Conservation (phyloP, 805 yeast species). For the Dipodascus geniculatus region DNA sequence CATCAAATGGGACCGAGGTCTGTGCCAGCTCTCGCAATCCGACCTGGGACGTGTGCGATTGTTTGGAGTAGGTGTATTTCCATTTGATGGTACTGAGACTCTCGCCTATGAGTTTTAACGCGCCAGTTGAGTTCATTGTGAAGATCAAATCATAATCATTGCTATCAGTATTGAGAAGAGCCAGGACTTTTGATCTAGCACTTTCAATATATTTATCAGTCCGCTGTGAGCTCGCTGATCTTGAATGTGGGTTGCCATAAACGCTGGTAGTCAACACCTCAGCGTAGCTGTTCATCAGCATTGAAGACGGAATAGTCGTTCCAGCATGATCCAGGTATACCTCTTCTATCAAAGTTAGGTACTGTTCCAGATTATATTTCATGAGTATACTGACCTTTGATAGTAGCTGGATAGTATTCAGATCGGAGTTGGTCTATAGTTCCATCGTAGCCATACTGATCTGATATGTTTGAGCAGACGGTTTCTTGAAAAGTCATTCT, state of each 20-base stretch:
- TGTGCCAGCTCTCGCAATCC: slow-evolving; percentile 27
- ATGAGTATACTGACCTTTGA: neutral
- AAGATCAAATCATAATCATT: slow-evolving; percentile 29
- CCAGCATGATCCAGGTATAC: slow-evolving; percentile 36
- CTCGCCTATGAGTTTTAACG: slow-evolving; percentile 28
- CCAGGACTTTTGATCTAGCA: slow-evolving; percentile 24
- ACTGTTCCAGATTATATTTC: neutral
- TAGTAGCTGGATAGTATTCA: neutral
- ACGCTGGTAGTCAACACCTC: slow-evolving; percentile 17
- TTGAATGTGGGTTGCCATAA: slow-evolving; percentile 34
- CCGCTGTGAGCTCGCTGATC: slow-evolving; percentile 23
- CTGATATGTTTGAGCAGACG: neutral
- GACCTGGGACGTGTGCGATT: slow-evolving; percentile 33
- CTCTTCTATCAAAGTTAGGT: slow-evolving; percentile 8
- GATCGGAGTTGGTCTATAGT: neutral
- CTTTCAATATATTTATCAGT: slow-evolving; percentile 20
- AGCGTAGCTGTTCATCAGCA: slow-evolving; percentile 20
- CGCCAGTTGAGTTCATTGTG: slow-evolving; percentile 31
- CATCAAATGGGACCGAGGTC: slow-evolving; percentile 28
- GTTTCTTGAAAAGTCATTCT: neutral
- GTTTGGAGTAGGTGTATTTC: slow-evolving; percentile 21
- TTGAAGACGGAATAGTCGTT: slow-evolving; percentile 26
- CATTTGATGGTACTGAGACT: slow-evolving; percentile 18
- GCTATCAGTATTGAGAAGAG: slow-evolving; percentile 27
- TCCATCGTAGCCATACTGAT: neutral